A percentile compares a stretch with the other conserved stretches of the same genome.
Evolutionary conservation across 306 rosid species (phyloP).

Genomic region (Cucumis melo): DNA sequence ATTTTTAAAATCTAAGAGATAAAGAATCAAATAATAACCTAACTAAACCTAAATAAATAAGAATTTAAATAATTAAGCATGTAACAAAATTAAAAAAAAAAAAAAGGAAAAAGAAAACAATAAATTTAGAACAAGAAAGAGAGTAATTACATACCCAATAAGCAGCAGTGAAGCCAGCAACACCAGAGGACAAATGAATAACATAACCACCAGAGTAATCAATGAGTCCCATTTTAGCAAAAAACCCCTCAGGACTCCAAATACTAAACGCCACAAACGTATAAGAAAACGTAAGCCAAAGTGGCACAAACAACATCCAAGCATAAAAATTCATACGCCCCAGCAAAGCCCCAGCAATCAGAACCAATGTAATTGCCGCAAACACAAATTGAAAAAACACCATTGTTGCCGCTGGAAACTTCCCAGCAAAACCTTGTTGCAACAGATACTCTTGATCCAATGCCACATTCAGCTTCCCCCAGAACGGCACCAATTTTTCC

Average conservation of each 20-base stretch:
- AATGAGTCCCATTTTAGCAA: conserved; percentile 13
- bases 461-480: conserved; percentile 22
- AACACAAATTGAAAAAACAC: conserved; percentile 31
- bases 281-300: conserved; percentile 31
- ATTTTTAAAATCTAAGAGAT: too few species aligned
- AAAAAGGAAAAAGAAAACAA: too few species aligned
- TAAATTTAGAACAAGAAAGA: too few species aligned
- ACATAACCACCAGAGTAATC: conserved; percentile 34
- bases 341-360: conserved; percentile 29
- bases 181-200: conserved; percentile 33
- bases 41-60: too few species aligned
- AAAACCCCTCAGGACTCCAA: conserved; percentile 18
- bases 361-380: conserved; percentile 29
- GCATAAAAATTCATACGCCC: conserved; percentile 40
- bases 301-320: conserved; percentile 36
- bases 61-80: too few species aligned
- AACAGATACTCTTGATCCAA: conserved; percentile 11
- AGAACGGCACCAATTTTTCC: conserved; percentile 5
- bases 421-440: neutral
- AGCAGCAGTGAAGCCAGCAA: conserved; percentile 37
- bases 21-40: too few species aligned
- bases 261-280: conserved; percentile 26
- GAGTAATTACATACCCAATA: conserved; percentile 19
- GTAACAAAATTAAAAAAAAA: too few species aligned
- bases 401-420: conserved; percentile 25